Percentiles rank a stretch among this genome's conserved stretches.
Evolutionary conservation across 2,329 filamentous ascomycete species (phyloP).

Genomic region (Rhytidhysteron rufulum): DNA sequence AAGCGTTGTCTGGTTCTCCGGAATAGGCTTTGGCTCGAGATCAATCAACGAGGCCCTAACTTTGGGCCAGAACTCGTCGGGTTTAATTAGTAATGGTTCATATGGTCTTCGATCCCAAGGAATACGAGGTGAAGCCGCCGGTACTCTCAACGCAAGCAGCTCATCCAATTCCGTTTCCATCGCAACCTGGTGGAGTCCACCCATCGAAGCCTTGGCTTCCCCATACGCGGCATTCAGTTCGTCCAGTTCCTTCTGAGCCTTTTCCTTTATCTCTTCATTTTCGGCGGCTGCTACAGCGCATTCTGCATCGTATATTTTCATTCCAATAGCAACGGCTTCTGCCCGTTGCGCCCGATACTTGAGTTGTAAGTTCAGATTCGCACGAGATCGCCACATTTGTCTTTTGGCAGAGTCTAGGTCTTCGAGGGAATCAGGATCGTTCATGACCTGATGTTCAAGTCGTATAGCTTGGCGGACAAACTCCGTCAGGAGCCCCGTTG

Average conservation of each 20-base stretch:
- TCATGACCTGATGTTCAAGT: slow-evolving; percentile 5
- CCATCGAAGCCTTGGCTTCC: slow-evolving; percentile 4
- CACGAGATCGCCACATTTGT: background rate
- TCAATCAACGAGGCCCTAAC: slow-evolving; percentile 59
- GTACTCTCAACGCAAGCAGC: slow-evolving; percentile 19
- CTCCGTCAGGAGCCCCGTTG: slow-evolving; percentile 14
- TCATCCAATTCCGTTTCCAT: slow-evolving; percentile 21
- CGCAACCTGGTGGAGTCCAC: background rate
- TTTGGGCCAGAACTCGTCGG: slow-evolving; percentile 65
- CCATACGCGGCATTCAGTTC: slow-evolving; percentile 32
- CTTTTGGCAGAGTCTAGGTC: background rate
- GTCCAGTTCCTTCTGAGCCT: slow-evolving; percentile 36
- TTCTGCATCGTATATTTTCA: slow-evolving; percentile 26
- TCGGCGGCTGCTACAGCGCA: slow-evolving; percentile 17
- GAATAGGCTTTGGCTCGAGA: slow-evolving; percentile 54
- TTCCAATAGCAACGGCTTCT: slow-evolving; percentile 15
- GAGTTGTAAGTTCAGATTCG: background rate
- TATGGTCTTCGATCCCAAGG: slow-evolving; percentile 66
- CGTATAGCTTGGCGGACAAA: slow-evolving; percentile 9
- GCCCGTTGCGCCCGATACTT: background rate
- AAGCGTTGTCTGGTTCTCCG: slow-evolving; percentile 9
- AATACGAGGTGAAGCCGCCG: slow-evolving; percentile 14
- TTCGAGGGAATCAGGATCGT: slow-evolving; percentile 3
- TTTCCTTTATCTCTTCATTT: slow-evolving; percentile 19
- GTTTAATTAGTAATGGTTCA: slow-evolving; percentile 61